Conservation (phyloP, 106 monocot genomes). For the Phalaenopsis aphrodite region DNA sequence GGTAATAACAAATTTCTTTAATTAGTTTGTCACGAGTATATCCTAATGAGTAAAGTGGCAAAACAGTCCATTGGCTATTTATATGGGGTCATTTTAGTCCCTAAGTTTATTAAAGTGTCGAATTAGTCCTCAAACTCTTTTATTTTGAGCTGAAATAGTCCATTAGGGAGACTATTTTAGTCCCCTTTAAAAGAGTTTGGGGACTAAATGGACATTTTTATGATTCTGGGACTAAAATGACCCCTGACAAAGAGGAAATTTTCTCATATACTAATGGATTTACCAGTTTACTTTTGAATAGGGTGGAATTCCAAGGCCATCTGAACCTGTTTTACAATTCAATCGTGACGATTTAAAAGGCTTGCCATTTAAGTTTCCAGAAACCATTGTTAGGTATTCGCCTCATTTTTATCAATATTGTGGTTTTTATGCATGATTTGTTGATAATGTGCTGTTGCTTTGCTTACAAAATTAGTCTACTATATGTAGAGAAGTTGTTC, state of each 20-base stretch:
- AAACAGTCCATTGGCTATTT: too few species aligned
- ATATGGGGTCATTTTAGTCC: too few species aligned
- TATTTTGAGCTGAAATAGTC: too few species aligned
- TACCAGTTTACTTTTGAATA: conserved; percentile 20
- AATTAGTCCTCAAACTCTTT: too few species aligned
- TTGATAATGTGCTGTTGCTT: not conserved
- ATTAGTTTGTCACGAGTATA: not conserved
- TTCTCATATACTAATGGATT: not conserved
- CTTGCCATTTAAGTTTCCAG: conserved; percentile 91
- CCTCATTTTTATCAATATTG: not conserved
- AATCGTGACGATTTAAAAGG: conserved; percentile 90
- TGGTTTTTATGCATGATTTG: not conserved
- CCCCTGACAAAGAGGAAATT: too few species aligned
- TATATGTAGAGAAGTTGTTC: conserved; percentile 72
- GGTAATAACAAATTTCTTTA: conserved; percentile 41
- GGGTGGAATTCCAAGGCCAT: conserved; percentile 91
- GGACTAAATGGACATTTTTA: too few species aligned
- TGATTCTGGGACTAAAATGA: too few species aligned
- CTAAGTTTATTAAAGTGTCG: too few species aligned
- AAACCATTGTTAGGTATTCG: conserved; percentile 56
- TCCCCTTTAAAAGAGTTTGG: too few species aligned
- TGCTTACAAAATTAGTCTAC: conserved; percentile 4
- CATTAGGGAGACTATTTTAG: too few species aligned
- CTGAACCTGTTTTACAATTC: conserved; percentile 50
- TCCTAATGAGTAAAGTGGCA: not conserved